Percentiles rank a stretch among this genome's conserved stretches.
These are phyloP conservation scores for Sporobolomyces roseus DNA, from an alignment of 768 basidiomycete genomes.

Conservation along the genomic window DNA sequence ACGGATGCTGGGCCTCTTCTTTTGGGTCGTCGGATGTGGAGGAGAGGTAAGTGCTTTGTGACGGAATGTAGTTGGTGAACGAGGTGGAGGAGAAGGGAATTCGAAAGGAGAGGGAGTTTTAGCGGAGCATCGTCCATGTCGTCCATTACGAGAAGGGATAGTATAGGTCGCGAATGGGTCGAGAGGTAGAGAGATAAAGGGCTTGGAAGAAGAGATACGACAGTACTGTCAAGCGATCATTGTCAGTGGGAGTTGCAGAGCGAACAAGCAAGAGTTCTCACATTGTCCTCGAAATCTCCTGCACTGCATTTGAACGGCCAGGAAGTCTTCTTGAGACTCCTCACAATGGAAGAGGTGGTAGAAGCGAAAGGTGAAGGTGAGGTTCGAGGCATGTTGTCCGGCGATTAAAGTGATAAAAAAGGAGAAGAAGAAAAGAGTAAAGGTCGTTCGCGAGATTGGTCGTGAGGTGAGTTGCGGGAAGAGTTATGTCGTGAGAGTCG, in stretches of 20 bases:
- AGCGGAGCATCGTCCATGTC: background rate
- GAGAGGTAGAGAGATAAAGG: background rate
- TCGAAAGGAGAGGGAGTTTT: background rate
- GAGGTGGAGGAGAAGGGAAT: slow-evolving; percentile 9
- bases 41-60: background rate
- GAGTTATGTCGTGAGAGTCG: no score
- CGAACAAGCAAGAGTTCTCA: background rate
- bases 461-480: no score
- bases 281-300: slow-evolving; percentile 5
- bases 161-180: slow-evolving; percentile 1
- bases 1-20: background rate
- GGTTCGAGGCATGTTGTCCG: background rate
- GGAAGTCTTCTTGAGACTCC: slow-evolving; percentile 4
- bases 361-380: background rate
- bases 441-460: no score
- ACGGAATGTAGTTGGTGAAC: background rate
- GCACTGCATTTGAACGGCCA: slow-evolving; percentile 2
- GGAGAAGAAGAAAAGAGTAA: background rate
- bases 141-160: background rate
- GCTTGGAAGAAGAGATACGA: background rate
- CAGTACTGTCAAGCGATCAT: no score
- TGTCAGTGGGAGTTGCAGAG: background rate
- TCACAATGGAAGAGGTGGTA: background rate
- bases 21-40: background rate
- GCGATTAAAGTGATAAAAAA: background rate